Evolutionary conservation across 176 grass and related monocot genomes (phyloP).

Genomic region (Eremochloa ophiuroides): DNA sequence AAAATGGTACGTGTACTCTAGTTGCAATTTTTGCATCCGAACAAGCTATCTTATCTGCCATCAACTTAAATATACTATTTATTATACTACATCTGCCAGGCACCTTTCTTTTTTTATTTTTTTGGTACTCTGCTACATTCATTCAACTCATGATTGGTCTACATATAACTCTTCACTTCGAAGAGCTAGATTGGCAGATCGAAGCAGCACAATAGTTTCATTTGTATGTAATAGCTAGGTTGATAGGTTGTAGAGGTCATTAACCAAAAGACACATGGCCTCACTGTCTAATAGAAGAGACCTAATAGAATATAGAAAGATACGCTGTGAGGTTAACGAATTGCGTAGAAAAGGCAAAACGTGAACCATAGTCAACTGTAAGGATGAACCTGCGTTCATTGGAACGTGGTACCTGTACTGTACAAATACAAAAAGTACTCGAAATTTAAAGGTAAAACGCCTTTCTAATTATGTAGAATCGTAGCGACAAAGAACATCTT

Average conservation of each 20-base stretch:
- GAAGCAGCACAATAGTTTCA: neutral
- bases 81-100: neutral
- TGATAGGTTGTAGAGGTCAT: neutral
- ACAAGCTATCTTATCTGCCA: neutral
- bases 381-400: slow-evolving; percentile 22
- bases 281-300: too few relatives aligned
- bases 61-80: neutral
- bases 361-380: slow-evolving; percentile 14
- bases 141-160: neutral
- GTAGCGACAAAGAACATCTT: neutral
- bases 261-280: too few relatives aligned
- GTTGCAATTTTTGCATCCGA: neutral
- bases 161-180: neutral
- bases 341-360: slow-evolving; percentile 1
- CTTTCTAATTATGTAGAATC: neutral
- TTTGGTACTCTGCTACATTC: neutral
- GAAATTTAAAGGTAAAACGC: neutral
- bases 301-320: too few relatives aligned
- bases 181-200: neutral
- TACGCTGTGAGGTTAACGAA: slow-evolving; percentile 5
- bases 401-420: slow-evolving; percentile 21
- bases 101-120: neutral
- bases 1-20: neutral
- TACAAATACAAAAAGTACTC: slow-evolving; percentile 4
- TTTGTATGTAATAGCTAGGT: neutral